Conservation (phyloP, 2,329 filamentous ascomycete genomes). For the Cryphonectria carpinicola region DNA sequence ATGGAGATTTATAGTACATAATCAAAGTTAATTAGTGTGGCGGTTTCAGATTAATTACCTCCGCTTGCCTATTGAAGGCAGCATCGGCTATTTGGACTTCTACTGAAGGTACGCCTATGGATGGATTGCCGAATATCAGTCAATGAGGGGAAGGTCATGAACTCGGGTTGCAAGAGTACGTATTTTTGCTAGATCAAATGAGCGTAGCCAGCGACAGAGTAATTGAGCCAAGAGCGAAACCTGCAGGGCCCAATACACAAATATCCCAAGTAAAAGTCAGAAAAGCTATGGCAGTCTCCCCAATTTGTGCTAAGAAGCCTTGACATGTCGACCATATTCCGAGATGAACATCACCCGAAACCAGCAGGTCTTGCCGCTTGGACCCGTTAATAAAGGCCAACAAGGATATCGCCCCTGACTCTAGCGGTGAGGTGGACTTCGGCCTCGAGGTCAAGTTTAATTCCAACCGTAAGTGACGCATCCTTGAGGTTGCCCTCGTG, state of each 20-base stretch:
- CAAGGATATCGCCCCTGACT: constrained; percentile 62
- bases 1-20: not conserved
- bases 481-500: constrained; percentile 61
- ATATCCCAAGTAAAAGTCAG: constrained; percentile 24
- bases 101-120: not conserved
- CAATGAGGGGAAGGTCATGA: not conserved
- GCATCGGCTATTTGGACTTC: not conserved
- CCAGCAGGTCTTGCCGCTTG: constrained; percentile 1
- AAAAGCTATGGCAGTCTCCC: constrained; percentile 23
- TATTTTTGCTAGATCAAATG: constrained; percentile 15
- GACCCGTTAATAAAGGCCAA: constrained; percentile 54
- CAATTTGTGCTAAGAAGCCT: constrained; percentile 15
- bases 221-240: constrained; percentile 21
- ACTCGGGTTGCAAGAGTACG: not conserved
- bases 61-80: not conserved
- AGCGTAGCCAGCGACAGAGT: constrained; percentile 22
- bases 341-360: constrained; percentile 10
- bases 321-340: constrained; percentile 22
- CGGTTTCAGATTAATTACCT: not conserved
- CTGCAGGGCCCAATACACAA: constrained; percentile 20
- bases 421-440: constrained; percentile 65
- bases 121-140: not conserved
- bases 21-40: not conserved
- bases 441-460: constrained; percentile 67
- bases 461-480: constrained; percentile 61